These are phyloP conservation scores for Cladophialophora psammophila DNA, from an alignment of 2,329 filamentous ascomycete species.

Conservation along the genomic window DNA sequence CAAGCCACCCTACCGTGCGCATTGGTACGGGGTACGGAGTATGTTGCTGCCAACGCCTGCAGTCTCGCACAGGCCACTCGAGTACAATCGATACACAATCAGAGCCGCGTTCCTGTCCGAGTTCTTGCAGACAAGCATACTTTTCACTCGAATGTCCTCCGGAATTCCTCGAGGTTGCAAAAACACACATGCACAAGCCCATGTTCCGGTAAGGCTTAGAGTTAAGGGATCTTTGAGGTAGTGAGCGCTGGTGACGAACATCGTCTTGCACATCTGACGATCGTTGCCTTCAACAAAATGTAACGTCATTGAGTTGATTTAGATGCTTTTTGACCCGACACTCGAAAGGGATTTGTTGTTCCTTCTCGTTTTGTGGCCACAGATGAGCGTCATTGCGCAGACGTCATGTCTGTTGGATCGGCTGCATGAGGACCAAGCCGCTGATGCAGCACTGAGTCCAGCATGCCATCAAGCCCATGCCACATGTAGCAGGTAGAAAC, in stretches of 20 bases:
- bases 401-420: neutral
- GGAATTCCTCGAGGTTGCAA: neutral
- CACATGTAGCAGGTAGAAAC: neutral
- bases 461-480: neutral
- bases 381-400: neutral
- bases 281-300: neutral
- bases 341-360: neutral
- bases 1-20: neutral
- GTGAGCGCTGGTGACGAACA: neutral
- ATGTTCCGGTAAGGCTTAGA: neutral
- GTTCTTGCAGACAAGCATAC: neutral
- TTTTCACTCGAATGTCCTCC: neutral
- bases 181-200: too few species aligned
- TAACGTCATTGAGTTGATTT: neutral
- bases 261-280: neutral
- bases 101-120: neutral
- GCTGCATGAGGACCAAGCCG: neutral
- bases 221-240: neutral
- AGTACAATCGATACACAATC: neutral
- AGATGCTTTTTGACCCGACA: neutral
- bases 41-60: neutral
- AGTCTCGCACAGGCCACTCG: neutral
- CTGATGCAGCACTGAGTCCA: neutral
- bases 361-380: neutral
- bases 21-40: neutral